Evolutionary conservation across 2,329 filamentous ascomycete genomes (phyloP), one percentile per base, ranked within the genome.

Genomic region (Shiraia bambusicola): DNA sequence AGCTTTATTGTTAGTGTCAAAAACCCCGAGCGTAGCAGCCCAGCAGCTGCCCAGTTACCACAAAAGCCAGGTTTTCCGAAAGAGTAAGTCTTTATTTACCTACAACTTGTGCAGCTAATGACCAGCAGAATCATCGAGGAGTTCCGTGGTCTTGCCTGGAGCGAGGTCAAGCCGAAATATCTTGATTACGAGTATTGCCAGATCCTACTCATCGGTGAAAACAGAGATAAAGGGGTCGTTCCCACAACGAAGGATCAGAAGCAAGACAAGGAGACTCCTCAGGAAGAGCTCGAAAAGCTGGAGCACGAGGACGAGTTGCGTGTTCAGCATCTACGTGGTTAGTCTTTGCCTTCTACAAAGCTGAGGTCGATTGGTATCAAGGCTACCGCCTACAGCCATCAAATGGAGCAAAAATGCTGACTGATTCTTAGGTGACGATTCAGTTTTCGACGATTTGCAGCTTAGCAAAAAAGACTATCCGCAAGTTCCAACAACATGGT

Each of bases 1-100:
- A 88, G 85, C 64, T 95, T 90, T 67, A 78, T 92, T 37, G 68
- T 92, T 37, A 88, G 83, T 52, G 82, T 87, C 22, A 89, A 90
- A 71, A 95, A 94, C 54, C 90, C 90, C 0, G 76, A 84, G 41
- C 81, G 78, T 26, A 76, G 82, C 2, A 81, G 83, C 0, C 87
- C 88, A 0, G 74, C 78, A 2, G 80, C 79, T 46, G 79, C 82
- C 1, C 76, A 74, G 32, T 71, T 94, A 1, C 81, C 82, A 0
- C 72, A 87, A 45, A 75, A 72, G 0, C 81, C 89, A 0, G 79
- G 86, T 3, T 95, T 84, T 66, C 81, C 88, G 0, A 74, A 87
- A 47, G 78, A 86, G 77, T 87, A 68, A 69, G 80, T 67, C 0
- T 4, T 1, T 28, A 4, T 28, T 10, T 3, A 4, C 10, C 12